Evolutionary conservation across 495 filamentous ascomycete genomes (phyloP).

Genomic region (Talaromyces trachyspermus): DNA sequence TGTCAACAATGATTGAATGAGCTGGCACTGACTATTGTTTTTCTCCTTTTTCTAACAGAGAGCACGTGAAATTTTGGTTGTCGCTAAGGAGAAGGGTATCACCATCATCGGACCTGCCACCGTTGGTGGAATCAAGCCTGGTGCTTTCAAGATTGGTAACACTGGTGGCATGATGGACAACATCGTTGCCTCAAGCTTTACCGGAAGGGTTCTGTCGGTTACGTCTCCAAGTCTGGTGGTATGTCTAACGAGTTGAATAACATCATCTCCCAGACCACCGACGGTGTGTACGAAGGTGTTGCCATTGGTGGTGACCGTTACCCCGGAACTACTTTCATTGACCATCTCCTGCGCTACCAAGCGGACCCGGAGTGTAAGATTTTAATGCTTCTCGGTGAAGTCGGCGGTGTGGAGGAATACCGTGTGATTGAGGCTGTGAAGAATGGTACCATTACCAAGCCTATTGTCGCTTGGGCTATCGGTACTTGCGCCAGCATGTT

Average conservation of each 20-base stretch:
- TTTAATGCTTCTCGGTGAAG: slow-evolving; percentile 89
- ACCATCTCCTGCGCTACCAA: slow-evolving; percentile 93
- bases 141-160: slow-evolving; percentile 99
- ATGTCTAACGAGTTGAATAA: slow-evolving; percentile 99
- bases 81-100: slow-evolving; percentile 95
- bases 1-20: not conserved
- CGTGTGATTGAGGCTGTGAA: slow-evolving; percentile 98
- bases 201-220: slow-evolving; percentile 95
- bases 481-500: slow-evolving; percentile 99
- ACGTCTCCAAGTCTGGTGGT: slow-evolving; percentile 99
- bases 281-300: slow-evolving; percentile 98
- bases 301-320: slow-evolving; percentile 99
- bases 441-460: slow-evolving; percentile 89
- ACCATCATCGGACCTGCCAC: slow-evolving; percentile 98
- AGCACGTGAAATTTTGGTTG: slow-evolving; percentile 92
- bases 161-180: slow-evolving; percentile 99
- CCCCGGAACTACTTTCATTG: slow-evolving; percentile 97
- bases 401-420: slow-evolving; percentile 99
- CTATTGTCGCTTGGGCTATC: slow-evolving; percentile 97
- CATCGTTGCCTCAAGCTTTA: slow-evolving; percentile 99
- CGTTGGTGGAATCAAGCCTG: slow-evolving; percentile 98
- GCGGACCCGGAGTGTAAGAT: slow-evolving; percentile 96
- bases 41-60: slow-evolving; percentile 57
- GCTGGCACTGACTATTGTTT: too few relatives aligned
- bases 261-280: slow-evolving; percentile 90